Percentiles rank a stretch among this genome's conserved stretches.
Evolutionary conservation across 1,284 basidiomycete species (phyloP).

Genomic region (Filobasidium uniguttulatum): DNA sequence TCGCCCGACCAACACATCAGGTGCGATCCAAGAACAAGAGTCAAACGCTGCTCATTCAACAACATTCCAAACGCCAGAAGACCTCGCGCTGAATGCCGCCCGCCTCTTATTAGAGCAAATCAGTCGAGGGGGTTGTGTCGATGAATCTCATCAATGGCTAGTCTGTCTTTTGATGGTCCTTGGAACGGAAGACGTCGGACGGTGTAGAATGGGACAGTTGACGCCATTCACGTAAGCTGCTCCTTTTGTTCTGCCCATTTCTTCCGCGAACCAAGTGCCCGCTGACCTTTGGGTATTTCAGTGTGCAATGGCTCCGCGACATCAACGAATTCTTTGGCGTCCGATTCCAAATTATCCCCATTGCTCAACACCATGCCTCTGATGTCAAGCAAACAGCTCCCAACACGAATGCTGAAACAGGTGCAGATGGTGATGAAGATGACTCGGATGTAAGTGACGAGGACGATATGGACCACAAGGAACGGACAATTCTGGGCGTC

Average conservation of each 20-base stretch:
- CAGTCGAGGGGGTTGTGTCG: constrained; percentile 72
- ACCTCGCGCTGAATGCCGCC: constrained; percentile 70
- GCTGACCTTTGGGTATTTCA: constrained; percentile 30
- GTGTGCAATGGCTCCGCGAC: constrained; percentile 81
- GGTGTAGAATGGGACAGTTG: constrained; percentile 69
- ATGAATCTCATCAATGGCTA: constrained; percentile 77
- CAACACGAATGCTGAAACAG: background rate
- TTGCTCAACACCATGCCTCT: constrained; percentile 8
- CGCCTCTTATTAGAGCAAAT: constrained; percentile 67
- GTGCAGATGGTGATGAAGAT: constrained; percentile 6
- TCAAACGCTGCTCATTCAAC: too few relatives aligned
- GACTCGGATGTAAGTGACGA: constrained; percentile 12
- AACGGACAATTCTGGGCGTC: constrained; percentile 10
- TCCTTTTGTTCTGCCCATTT: background rate
- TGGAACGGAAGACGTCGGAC: constrained; percentile 88
- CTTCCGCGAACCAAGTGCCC: background rate
- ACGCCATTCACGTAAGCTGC: constrained; percentile 63
- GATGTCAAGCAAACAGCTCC: background rate
- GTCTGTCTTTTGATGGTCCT: constrained; percentile 82
- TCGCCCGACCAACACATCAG: constrained; percentile 9
- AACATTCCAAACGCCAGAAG: constrained; percentile 59
- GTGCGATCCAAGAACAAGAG: too few relatives aligned
- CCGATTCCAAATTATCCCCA: constrained; percentile 42
- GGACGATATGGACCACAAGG: constrained; percentile 12
- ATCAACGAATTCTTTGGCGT: constrained; percentile 64